These are phyloP conservation scores for Cercis canadensis DNA, from an alignment of 306 rosid genomes.

Conservation along the genomic window DNA sequence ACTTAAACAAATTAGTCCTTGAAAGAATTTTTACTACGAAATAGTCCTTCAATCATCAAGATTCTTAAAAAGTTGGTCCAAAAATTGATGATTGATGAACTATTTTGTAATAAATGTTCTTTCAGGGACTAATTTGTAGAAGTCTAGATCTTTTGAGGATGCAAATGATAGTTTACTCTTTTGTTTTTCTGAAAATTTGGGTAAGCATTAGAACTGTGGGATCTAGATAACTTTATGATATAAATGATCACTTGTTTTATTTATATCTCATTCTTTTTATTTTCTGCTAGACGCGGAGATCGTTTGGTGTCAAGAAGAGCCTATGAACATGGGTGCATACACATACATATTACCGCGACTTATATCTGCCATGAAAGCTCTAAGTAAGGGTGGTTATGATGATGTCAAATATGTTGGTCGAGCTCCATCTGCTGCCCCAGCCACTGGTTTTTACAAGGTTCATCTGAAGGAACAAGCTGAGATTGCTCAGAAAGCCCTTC, in stretches of 20 bases:
- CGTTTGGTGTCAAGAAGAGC: conserved; percentile 98
- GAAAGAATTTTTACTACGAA: too few species aligned
- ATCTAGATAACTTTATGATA: not conserved
- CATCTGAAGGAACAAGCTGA: conserved; percentile 87
- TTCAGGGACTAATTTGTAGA: too few species aligned
- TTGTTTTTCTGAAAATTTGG: too few species aligned
- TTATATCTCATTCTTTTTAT: conserved; percentile 11
- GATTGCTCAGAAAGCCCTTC: conserved; percentile 80
- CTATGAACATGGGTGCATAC: conserved; percentile 96
- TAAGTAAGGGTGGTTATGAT: conserved; percentile 70
- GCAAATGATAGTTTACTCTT: too few species aligned
- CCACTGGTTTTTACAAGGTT: conserved; percentile 82
- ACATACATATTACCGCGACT: conserved; percentile 72
- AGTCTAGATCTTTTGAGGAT: too few species aligned
- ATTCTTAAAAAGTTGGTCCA: too few species aligned
- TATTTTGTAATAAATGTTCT: too few species aligned
- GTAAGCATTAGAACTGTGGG: not conserved
- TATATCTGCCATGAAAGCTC: conserved; percentile 72
- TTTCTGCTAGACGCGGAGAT: conserved; percentile 78
- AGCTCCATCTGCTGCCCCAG: conserved; percentile 90
- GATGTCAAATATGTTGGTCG: conserved; percentile 86
- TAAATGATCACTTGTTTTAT: not conserved
- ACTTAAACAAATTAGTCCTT: too few species aligned
- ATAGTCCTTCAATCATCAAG: too few species aligned
- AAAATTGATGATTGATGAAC: too few species aligned